These are phyloP conservation scores for Blumeria graminis DNA, from an alignment of 2,329 filamentous ascomycete species.

Conservation along the genomic window DNA sequence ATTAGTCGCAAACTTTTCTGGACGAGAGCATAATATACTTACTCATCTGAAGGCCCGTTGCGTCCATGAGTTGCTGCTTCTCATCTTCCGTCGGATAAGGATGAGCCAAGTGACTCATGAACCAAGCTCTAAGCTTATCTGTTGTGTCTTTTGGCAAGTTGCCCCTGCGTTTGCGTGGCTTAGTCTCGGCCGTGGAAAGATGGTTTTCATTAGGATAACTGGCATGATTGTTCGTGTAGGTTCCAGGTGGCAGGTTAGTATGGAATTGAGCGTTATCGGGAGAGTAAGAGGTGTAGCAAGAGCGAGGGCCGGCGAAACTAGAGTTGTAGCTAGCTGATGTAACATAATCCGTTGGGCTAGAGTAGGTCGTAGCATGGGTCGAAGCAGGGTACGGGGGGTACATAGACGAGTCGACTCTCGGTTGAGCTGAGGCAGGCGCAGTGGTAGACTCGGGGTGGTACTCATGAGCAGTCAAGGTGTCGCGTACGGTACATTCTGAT, in stretches of 20 bases:
- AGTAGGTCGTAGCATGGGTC: not conserved
- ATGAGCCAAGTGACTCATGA: conserved; percentile 49
- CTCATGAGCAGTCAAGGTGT: too few species aligned
- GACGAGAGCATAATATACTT: conserved; percentile 18
- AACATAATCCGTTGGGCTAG: not conserved
- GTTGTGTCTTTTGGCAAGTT: conserved; percentile 84
- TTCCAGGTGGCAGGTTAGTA: not conserved
- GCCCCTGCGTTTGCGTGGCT: conserved; percentile 37
- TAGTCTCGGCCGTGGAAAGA: conserved; percentile 4
- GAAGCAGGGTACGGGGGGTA: not conserved
- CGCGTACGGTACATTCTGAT: too few species aligned
- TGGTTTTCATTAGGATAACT: not conserved
- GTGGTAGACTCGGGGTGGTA: not conserved
- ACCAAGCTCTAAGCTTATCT: conserved; percentile 59
- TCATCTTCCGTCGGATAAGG: conserved; percentile 77
- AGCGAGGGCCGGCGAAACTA: not conserved
- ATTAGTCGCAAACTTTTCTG: not conserved
- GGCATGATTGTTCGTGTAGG: not conserved
- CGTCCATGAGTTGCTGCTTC: conserved; percentile 56
- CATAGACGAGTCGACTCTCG: not conserved
- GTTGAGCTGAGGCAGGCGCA: not conserved
- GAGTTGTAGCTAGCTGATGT: not conserved
- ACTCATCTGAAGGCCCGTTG: conserved; percentile 60
- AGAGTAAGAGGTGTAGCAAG: not conserved
- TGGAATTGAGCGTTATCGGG: not conserved